Conservation (phyloP, 2,329 filamentous ascomycete genomes). For the Ophiostoma triangulosporum region DNA sequence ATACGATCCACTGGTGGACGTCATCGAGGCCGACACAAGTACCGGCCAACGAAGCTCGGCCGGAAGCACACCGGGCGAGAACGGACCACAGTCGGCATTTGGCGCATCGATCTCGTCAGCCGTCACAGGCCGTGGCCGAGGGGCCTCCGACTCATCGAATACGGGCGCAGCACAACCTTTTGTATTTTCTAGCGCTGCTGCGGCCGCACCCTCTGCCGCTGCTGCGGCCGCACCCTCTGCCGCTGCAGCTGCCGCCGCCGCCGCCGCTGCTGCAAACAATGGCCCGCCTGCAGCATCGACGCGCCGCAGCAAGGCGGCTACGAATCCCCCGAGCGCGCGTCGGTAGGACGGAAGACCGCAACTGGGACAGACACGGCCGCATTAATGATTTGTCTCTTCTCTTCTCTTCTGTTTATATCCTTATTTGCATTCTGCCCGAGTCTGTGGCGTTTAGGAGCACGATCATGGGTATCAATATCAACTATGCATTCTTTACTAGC, state of each 20-base stretch:
- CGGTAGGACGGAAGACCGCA: background rate
- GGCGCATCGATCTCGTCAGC: background rate
- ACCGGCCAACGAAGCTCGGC: background rate
- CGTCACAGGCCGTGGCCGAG: background rate
- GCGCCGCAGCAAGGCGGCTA: background rate
- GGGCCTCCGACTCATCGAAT: background rate
- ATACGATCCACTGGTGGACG: constrained; percentile 39
- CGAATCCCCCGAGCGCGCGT: background rate
- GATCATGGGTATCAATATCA: too few relatives aligned
- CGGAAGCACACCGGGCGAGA: background rate
- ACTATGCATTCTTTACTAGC: too few relatives aligned
- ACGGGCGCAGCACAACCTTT: background rate
- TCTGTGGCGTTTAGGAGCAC: too few relatives aligned
- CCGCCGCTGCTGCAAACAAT: background rate
- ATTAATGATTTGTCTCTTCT: background rate
- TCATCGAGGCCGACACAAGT: constrained; percentile 15
- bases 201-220: background rate
- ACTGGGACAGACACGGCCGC: background rate
- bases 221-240: background rate
- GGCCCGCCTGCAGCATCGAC: background rate
- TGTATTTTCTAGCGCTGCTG: too few relatives aligned
- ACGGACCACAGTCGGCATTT: background rate
- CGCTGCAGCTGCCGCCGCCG: background rate
- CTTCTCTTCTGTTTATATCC: background rate
- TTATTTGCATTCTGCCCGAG: background rate